Evolutionary conservation across 1,284 basidiomycete species (phyloP).

Genomic region (Apiotrichum sp.): DNA sequence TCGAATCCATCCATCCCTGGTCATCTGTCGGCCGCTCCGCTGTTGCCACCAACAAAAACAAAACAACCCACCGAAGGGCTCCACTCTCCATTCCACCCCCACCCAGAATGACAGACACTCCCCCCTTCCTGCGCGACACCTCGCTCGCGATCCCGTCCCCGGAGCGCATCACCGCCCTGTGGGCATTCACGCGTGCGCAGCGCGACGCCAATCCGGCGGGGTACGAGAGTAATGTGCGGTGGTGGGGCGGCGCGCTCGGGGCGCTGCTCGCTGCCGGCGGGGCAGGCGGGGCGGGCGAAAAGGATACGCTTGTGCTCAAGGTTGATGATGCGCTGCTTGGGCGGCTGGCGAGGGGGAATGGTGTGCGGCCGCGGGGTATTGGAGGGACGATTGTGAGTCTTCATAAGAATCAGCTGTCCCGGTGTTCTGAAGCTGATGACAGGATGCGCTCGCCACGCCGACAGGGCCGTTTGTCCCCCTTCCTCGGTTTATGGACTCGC

Average conservation of each 20-base stretch:
- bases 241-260: conserved; percentile 74
- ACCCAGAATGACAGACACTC: too few species aligned
- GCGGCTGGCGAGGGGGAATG: conserved; percentile 49
- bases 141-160: conserved; percentile 43
- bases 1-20: too few species aligned
- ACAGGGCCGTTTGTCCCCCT: conserved; percentile 51
- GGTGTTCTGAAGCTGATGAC: not conserved
- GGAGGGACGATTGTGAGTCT: conserved; percentile 75
- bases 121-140: conserved; percentile 21
- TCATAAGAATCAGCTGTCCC: not conserved
- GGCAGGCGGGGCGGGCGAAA: conserved; percentile 40
- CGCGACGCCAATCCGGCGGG: conserved; percentile 76
- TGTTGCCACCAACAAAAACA: too few species aligned
- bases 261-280: conserved; percentile 58
- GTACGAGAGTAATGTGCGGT: conserved; percentile 71
- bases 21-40: too few species aligned
- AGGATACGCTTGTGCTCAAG: conserved; percentile 59
- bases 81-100: too few species aligned
- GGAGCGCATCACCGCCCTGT: conserved; percentile 69
- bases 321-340: conserved; percentile 60
- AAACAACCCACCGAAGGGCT: too few species aligned
- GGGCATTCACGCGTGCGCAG: conserved; percentile 79
- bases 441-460: conserved; percentile 29
- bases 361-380: conserved; percentile 67
- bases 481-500: conserved; percentile 56